These are phyloP conservation scores for Xylaria sp. DNA, from an alignment of 2,329 filamentous ascomycete species.

Conservation along the genomic window DNA sequence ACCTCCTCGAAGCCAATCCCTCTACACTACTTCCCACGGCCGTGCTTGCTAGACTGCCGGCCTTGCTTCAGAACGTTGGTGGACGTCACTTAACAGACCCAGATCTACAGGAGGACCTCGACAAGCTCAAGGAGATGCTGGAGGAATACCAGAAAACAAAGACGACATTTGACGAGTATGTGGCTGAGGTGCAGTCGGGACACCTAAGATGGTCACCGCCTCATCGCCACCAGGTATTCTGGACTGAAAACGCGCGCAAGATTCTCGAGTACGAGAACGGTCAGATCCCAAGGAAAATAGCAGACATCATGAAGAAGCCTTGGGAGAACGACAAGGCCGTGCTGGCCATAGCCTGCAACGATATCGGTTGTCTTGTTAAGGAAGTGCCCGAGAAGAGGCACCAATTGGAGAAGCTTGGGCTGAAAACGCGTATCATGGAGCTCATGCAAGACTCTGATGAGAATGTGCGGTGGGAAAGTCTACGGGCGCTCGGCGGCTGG, in stretches of 20 bases:
- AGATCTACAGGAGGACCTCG: constrained; percentile 72
- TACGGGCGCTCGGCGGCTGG: constrained; percentile 80
- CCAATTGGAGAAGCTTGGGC: constrained; percentile 82
- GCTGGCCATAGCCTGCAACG: constrained; percentile 91
- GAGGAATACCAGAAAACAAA: constrained; percentile 77
- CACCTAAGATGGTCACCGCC: constrained; percentile 94
- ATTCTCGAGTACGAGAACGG: constrained; percentile 88
- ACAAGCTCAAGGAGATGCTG: constrained; percentile 69
- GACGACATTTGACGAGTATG: constrained; percentile 88
- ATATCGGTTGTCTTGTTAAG: constrained; percentile 87
- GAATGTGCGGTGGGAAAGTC: constrained; percentile 89
- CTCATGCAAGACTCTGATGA: constrained; percentile 92
- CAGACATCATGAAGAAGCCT: constrained; percentile 80
- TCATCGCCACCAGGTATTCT: constrained; percentile 87
- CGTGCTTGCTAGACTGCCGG: constrained; percentile 83
- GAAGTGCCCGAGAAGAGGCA: constrained; percentile 86
- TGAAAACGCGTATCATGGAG: constrained; percentile 92
- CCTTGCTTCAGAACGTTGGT: constrained; percentile 70
- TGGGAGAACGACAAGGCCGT: constrained; percentile 89
- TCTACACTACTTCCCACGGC: constrained; percentile 84
- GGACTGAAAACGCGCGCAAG: constrained; percentile 88
- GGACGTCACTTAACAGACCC: constrained; percentile 72
- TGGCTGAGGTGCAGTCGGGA: constrained; percentile 84
- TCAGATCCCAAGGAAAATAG: constrained; percentile 80
- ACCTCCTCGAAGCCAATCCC: constrained; percentile 78